Evolutionary conservation across 2,329 filamentous ascomycete species (phyloP), one percentile per base, ranked within the genome.

Genomic region (Colletotrichum tamarilloi): DNA sequence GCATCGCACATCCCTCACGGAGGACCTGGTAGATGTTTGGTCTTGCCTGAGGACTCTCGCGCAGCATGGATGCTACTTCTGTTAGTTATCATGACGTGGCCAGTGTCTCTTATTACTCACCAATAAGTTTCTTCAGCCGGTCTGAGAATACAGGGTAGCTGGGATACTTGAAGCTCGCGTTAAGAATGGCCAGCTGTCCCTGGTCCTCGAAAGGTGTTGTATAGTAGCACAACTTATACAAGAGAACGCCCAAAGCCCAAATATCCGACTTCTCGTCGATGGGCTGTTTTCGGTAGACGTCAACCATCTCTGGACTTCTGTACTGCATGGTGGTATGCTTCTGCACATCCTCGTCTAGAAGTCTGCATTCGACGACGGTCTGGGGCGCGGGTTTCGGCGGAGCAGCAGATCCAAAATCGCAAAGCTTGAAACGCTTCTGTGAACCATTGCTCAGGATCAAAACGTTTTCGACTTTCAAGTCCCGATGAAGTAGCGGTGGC

Each of bases 241-340:
- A 85, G 72, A 99, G 86, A 55, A 99, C 97, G 5, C 97, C 97
- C 74, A 99, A 85, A 1, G 97, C 97, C 97, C 95, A 99, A 35
- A 99, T 98, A 82, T 99, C 97, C 62, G 95, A 97, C 86, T 99
- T 99, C 85, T 99, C 97, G 80, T 99, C 95, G 80, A 99, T 98
- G 1, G 97, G 95, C 78, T 95, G 94, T 83, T 97, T 98, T 75
- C 95, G 90, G 84, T 98, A 99, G 28, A 99, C 97, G 80, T 99
- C 97, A 74, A 99, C 92, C 97, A 99, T 99, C 84, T 99, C 97
- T 6, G 97, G 97, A 81, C 96, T 98, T 76, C 97, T 90, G 82
- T 99, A 99, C 82, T 99, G 97, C 84, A 99, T 89, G 0, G 97
- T 99, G 0, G 97, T 99, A 81, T 99, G 96, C 79, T 94, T 94